phyloP scores from a whole-genome alignment of 176 grass and related monocot species.

The Raddia distichophylla region DNA sequence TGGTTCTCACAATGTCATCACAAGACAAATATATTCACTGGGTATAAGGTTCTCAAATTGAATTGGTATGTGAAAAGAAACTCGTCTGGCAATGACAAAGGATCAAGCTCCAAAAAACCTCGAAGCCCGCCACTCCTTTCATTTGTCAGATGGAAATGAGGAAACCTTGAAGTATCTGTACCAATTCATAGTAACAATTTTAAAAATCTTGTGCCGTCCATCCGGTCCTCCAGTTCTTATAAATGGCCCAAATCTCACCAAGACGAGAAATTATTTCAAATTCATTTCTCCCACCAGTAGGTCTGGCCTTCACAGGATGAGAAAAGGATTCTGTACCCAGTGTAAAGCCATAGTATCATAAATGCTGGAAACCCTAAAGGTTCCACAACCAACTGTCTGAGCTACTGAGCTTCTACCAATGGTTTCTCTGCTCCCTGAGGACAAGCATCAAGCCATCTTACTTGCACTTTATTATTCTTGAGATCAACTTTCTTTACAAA shows the following conservation, averaged over 20 bases:
- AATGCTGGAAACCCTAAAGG: slow-evolving; percentile 42
- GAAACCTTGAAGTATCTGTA: slow-evolving; percentile 74
- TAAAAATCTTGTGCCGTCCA: slow-evolving; percentile 65
- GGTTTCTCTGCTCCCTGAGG: slow-evolving; percentile 49
- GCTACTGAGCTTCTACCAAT: slow-evolving; percentile 42
- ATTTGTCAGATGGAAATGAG: slow-evolving; percentile 64
- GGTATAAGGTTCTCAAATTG: slow-evolving; percentile 18
- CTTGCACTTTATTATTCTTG: slow-evolving; percentile 44
- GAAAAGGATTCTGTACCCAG: slow-evolving; percentile 62
- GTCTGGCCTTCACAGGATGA: slow-evolving; percentile 48
- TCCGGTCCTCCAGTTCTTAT: slow-evolving; percentile 65
- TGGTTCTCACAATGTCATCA: slow-evolving; percentile 30
- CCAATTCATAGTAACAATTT: slow-evolving; percentile 69
- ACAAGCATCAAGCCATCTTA: slow-evolving; percentile 67
- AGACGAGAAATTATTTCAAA: slow-evolving; percentile 56
- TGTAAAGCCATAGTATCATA: slow-evolving; percentile 11
- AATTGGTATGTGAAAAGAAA: slow-evolving; percentile 39
- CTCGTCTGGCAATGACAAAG: slow-evolving; percentile 56
- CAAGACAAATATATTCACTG: not conserved
- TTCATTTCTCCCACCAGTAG: slow-evolving; percentile 45
- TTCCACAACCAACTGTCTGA: slow-evolving; percentile 64
- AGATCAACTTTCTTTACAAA: slow-evolving; percentile 58
- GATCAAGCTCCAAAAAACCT: slow-evolving; percentile 79
- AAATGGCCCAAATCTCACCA: slow-evolving; percentile 86
- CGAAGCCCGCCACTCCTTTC: slow-evolving; percentile 61